phyloP scores from a whole-genome alignment of 495 filamentous ascomycete genomes.

The Aspergillus bridgeri region DNA sequence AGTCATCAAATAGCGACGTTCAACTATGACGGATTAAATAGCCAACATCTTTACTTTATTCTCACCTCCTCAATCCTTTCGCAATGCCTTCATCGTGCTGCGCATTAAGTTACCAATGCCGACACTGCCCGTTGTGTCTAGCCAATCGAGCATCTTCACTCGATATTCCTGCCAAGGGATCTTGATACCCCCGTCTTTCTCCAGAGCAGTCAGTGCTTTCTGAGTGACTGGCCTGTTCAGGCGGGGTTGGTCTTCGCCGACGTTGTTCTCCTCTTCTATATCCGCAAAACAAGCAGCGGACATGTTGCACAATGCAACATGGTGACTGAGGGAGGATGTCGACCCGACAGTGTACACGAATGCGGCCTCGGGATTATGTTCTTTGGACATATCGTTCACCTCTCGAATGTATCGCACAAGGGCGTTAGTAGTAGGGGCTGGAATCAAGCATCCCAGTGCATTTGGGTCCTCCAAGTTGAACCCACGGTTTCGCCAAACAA shows the following conservation, averaged over 20 bases:
- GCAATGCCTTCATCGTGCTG: constrained; percentile 74
- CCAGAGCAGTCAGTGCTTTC: constrained; percentile 57
- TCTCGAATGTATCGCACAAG: constrained; percentile 49
- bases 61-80: constrained; percentile 31
- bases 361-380: constrained; percentile 36
- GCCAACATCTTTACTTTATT: background rate
- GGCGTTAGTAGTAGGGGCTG: constrained; percentile 39
- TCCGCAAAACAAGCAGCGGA: constrained; percentile 61
- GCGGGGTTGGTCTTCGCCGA: constrained; percentile 44
- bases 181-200: constrained; percentile 64
- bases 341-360: constrained; percentile 47
- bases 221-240: constrained; percentile 79
- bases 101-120: constrained; percentile 75
- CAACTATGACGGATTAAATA: background rate
- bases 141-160: constrained; percentile 65
- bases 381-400: constrained; percentile 29
- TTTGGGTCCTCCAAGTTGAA: constrained; percentile 66
- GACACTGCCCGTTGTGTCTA: constrained; percentile 60
- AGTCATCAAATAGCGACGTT: no score
- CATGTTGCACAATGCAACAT: constrained; percentile 60
- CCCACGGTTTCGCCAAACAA: constrained; percentile 75
- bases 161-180: constrained; percentile 73
- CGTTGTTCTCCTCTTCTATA: constrained; percentile 59
- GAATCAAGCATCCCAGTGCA: constrained; percentile 68
- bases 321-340: constrained; percentile 68